A percentile compares a stretch with the other conserved stretches of the same genome.
These are phyloP conservation scores for Lipomyces yarrowii DNA, from an alignment of 1,139 yeast species.

Conservation along the genomic window DNA sequence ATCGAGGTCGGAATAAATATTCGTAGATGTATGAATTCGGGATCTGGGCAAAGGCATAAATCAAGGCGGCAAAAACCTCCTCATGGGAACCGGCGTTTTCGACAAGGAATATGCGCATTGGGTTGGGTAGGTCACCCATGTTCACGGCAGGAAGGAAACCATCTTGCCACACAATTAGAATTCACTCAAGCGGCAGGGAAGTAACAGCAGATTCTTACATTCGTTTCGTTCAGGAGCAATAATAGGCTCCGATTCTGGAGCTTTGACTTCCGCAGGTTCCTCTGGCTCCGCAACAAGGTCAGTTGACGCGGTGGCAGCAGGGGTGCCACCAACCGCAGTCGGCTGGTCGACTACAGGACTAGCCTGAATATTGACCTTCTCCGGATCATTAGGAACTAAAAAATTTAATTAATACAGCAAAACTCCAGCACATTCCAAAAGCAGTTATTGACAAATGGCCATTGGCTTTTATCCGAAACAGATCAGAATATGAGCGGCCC, in stretches of 20 bases:
- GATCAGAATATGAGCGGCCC: no score
- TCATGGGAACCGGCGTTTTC: conserved; percentile 31
- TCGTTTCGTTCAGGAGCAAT: background rate
- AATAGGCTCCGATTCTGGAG: background rate
- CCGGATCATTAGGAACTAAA: background rate
- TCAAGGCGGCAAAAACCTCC: conserved; percentile 30
- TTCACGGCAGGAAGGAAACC: conserved; percentile 19
- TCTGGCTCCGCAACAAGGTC: background rate
- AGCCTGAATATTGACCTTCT: background rate
- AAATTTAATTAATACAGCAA: background rate
- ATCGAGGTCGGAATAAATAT: conserved; percentile 26
- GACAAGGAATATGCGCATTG: conserved; percentile 24
- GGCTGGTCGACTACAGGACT: background rate
- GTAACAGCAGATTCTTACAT: background rate
- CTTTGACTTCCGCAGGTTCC: conserved; percentile 2
- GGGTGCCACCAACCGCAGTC: background rate
- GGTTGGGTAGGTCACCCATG: conserved; percentile 26
- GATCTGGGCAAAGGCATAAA: conserved; percentile 29
- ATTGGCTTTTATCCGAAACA: background rate
- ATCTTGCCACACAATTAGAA: background rate
- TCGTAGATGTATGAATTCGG: conserved; percentile 30
- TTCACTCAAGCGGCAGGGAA: background rate
- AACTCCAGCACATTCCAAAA: background rate
- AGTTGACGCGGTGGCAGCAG: background rate
- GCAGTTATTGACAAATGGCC: background rate